Conservation (phyloP, 1,284 basidiomycete genomes). For the Volvariella volvacea region DNA sequence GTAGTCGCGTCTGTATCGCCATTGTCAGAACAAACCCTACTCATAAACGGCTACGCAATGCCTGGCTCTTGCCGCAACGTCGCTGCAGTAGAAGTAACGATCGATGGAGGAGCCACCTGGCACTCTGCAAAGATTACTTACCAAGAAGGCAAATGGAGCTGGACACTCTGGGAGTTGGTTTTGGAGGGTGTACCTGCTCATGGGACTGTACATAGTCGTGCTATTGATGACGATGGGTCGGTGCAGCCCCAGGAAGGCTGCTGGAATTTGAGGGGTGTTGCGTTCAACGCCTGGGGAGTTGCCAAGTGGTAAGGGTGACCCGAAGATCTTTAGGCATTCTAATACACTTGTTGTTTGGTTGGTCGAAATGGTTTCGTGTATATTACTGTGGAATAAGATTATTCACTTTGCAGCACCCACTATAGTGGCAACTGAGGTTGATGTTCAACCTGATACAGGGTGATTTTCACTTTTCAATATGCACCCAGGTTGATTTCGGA, state of each 20-base stretch:
- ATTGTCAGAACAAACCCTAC: constrained; percentile 26
- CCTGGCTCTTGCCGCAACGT: constrained; percentile 39
- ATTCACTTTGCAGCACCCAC: too few relatives aligned
- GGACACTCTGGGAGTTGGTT: constrained; percentile 59
- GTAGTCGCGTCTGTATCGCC: constrained; percentile 40
- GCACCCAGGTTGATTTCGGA: too few relatives aligned
- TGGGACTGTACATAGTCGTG: constrained; percentile 35
- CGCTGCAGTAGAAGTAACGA: constrained; percentile 41
- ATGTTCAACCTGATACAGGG: too few relatives aligned
- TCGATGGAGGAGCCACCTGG: constrained; percentile 49
- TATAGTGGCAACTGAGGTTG: too few relatives aligned
- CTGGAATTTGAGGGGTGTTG: constrained; percentile 59
- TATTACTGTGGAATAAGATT: too few relatives aligned
- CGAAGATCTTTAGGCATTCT: background rate
- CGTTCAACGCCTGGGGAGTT: constrained; percentile 44
- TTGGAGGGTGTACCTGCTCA: constrained; percentile 24
- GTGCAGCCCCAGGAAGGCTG: constrained; percentile 38
- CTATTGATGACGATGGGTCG: constrained; percentile 34
- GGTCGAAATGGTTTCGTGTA: too few relatives aligned
- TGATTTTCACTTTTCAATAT: too few relatives aligned
- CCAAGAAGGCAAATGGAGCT: constrained; percentile 61
- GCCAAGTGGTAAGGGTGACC: constrained; percentile 24
- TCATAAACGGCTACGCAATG: constrained; percentile 55
- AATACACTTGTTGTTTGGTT: too few relatives aligned
- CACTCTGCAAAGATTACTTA: constrained; percentile 46